Evolutionary conservation across 495 filamentous ascomycete genomes (phyloP).

Genomic region (Penicillium desertorum): DNA sequence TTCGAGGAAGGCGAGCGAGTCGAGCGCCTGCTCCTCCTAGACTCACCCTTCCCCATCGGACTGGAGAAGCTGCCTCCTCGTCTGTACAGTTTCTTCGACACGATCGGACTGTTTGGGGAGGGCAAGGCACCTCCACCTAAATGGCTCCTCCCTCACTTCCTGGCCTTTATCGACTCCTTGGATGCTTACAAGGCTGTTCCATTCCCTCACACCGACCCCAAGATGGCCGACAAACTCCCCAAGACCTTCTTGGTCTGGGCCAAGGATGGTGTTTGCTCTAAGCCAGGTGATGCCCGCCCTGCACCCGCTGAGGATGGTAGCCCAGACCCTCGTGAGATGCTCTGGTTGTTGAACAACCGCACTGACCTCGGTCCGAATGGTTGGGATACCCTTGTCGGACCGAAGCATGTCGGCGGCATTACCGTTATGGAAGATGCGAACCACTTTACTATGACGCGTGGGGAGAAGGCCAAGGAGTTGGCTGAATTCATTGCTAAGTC

Average conservation of each 20-base stretch:
- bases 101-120: constrained; percentile 77
- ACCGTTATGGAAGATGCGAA: constrained; percentile 42
- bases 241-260: constrained; percentile 75
- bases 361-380: constrained; percentile 74
- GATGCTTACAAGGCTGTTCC: constrained; percentile 64
- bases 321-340: constrained; percentile 55
- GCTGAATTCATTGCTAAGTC: constrained; percentile 35
- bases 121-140: constrained; percentile 61
- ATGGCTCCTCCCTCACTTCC: constrained; percentile 86
- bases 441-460: constrained; percentile 45
- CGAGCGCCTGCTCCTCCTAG: constrained; percentile 74
- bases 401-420: constrained; percentile 64
- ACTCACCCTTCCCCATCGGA: constrained; percentile 75
- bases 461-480: constrained; percentile 39
- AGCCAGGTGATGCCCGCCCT: constrained; percentile 65
- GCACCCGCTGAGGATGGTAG: constrained; percentile 65
- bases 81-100: constrained; percentile 76
- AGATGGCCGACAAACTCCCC: constrained; percentile 50
- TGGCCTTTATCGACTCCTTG: constrained; percentile 70
- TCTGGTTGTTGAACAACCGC: constrained; percentile 76
- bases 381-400: constrained; percentile 74
- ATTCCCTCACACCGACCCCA: constrained; percentile 38
- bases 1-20: constrained; percentile 65
- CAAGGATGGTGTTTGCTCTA: constrained; percentile 75
- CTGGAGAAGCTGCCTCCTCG: constrained; percentile 75